Base-by-base conservation (phyloP, 345 rosid species). In the Draba incana region DNA sequence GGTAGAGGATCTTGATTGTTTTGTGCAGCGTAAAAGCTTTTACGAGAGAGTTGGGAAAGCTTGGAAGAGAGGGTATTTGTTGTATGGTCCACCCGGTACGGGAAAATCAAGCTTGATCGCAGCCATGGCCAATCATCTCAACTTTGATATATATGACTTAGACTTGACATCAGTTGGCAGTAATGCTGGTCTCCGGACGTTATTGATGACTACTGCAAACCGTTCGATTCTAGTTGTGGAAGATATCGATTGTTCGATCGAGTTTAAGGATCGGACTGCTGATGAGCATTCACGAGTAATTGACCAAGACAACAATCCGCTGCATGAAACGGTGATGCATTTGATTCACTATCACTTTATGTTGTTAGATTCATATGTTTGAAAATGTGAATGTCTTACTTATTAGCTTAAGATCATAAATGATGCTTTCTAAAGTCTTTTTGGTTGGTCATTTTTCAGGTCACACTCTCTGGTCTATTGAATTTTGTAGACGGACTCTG, bases 71-170 rank as follows among this genome's bases (percentile, higher is more conserved):
- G 96, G 91, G 25, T 91, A 91, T 30, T 75, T 88, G 77, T 51
- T 86, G 74, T 83, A 88, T 44, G 92, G 92, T 4, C 91, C 97
- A 0, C 89, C 91, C 0, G 95, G 97, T 53, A 86, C 97, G 0
- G 95, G 95, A 1, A 88, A 91, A 69, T 85, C 97, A 3, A 88
- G 97, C 79, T 69, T 91, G 81, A 74, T 91, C 4, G 97, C 91
- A 3, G 92, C 95, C n/a, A 86, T 91, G 75, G 97, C 96, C 0
- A 88, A 88, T 66, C 73, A 84, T 72, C 74, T 88, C 51, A 85
- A 88, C 14, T 90, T 88, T 33, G 91, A 88, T 82, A 71, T 91
- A 0, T 88, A 85, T 69, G 95, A 88, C 70, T 59, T 91, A 52
- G 93, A 87, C 64, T 56, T 86, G 66, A 71, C 81, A 0, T 78